Base-by-base conservation (phyloP, 345 rosid genomes). In the Lagerstroemia speciosa region DNA sequence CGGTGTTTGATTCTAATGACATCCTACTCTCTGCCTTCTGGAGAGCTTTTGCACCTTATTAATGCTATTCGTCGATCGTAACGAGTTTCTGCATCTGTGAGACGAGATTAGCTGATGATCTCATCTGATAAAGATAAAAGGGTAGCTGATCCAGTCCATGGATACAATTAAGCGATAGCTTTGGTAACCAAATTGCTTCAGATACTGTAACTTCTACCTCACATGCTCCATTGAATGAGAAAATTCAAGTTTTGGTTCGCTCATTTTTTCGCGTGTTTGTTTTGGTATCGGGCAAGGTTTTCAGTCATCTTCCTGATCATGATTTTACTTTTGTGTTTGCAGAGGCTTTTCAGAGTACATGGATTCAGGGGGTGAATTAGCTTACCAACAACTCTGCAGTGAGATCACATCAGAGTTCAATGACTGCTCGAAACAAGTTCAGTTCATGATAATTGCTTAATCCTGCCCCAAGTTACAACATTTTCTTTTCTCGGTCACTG, bases 351-450 rank as follows among this genome's bases (percentile, higher is more conserved):
- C 81, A 19, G 92, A 79, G 77, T 91, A 93, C 82, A 79, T 87
- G 84, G 82, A 74, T 41, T 77, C 97, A 16, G 85, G 89, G 71
- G 90, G 81, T 67, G 98, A 93, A 78, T 67, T 84, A 63, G 83
- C 85, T 52, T 93, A 91, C 76, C 97, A 89, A 73, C 86, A 86
- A 66, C 89, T 93, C 62, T 91, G 96, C 76, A 75, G 85, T 45
- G 90, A 86, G 85, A 77, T 93, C 58, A 91, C 98, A 3, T 65
- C 55, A 5, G 91, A 87, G 81, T 93, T 93, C 85, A 91, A 71
- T 67, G 92, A 87, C 72, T 91, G 91, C 87, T 93, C 98, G 0
- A 87, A 89, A 89, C 94, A 91, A 77, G 97, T 93, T 8, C 14
- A 70, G 6, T 58, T 64, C 55, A 32, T 64, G 22, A 33, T 46